Percentiles rank a stretch among this genome's conserved stretches.
These are phyloP conservation scores for Arthrinium puccinioides DNA, from an alignment of 2,329 filamentous ascomycete genomes.

Conservation along the genomic window DNA sequence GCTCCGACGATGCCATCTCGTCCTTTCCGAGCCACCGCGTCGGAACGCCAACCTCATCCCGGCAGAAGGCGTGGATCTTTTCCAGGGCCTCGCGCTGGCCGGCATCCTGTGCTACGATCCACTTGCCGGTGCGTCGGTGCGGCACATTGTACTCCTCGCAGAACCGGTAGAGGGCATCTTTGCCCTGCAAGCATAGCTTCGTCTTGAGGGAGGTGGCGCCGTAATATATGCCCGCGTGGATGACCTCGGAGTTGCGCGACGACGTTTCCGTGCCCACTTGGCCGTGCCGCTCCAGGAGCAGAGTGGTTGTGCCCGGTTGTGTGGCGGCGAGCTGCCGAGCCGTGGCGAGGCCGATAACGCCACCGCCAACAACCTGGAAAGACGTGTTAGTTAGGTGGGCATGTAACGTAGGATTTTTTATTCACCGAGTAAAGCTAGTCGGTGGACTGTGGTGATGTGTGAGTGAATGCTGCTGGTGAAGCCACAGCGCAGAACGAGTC, in stretches of 20 bases:
- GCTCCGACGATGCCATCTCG: constrained; percentile 61
- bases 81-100: constrained; percentile 59
- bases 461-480: no score
- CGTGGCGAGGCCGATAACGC: constrained; percentile 72
- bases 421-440: no score
- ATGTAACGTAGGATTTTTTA: no score
- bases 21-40: constrained; percentile 58
- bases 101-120: constrained; percentile 83
- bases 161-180: constrained; percentile 69
- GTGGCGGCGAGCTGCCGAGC: constrained; percentile 62
- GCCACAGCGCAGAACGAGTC: no score
- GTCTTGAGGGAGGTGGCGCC: constrained; percentile 72
- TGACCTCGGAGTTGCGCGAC: constrained; percentile 89
- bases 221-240: constrained; percentile 94
- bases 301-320: constrained; percentile 53
- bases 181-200: constrained; percentile 70
- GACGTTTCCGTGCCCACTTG: constrained; percentile 78
- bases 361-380: constrained; percentile 48
- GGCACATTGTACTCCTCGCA: constrained; percentile 62
- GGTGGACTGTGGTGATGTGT: no score
- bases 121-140: constrained; percentile 75
- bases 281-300: constrained; percentile 75
- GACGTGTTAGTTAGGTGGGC: not conserved
- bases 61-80: constrained; percentile 38
- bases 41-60: constrained; percentile 46